Percentiles rank a stretch among this genome's conserved stretches.
Evolutionary conservation across 208 protist genomes (phyloP).

Genomic region (Crithidia bombi): DNA sequence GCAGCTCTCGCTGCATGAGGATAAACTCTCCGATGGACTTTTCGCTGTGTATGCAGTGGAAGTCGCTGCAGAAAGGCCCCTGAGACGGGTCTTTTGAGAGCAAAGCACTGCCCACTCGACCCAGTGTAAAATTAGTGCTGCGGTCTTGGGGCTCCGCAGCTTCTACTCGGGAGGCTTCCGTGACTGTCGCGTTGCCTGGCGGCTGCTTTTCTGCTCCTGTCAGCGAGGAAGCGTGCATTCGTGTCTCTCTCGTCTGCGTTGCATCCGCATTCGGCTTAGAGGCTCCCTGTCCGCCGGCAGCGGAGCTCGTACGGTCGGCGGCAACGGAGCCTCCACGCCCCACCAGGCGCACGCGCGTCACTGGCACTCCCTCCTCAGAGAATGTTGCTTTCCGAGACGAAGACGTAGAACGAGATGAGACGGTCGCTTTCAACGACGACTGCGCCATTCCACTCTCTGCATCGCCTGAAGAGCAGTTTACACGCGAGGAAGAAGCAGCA

Average conservation of each 20-base stretch:
- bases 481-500: neutral
- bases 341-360: slow-evolving; percentile 2
- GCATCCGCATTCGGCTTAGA: neutral
- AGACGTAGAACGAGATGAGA: neutral
- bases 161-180: neutral
- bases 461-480: neutral
- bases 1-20: slow-evolving; percentile 59
- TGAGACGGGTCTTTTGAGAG: neutral
- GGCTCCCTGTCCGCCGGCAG: neutral
- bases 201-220: neutral
- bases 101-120: neutral
- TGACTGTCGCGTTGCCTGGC: neutral
- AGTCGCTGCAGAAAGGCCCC: slow-evolving; percentile 31
- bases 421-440: neutral
- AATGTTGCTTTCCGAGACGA: neutral
- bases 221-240: too few species aligned
- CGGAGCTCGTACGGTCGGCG: neutral
- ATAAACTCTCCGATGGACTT: slow-evolving; percentile 75
- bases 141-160: neutral
- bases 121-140: neutral
- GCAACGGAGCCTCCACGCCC: neutral
- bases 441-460: neutral
- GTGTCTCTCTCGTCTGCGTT: neutral
- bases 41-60: slow-evolving; percentile 68
- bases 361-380: neutral